These are phyloP conservation scores for Euphrasia arctica DNA, from an alignment of 305 asterid genomes.

Conservation along the genomic window DNA sequence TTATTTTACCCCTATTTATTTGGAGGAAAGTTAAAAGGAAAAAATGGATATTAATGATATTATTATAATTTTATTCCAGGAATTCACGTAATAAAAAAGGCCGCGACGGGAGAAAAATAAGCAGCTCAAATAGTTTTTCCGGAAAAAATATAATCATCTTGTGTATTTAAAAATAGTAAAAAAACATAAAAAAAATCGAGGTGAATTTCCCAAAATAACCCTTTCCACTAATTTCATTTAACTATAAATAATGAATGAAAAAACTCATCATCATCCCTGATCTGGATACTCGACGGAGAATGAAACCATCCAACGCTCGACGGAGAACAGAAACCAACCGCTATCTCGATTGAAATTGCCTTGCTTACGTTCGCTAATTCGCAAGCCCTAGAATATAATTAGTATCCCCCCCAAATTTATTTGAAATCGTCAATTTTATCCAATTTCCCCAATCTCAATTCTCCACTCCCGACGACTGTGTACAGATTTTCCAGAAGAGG, in stretches of 20 bases:
- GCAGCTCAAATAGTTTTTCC: not conserved
- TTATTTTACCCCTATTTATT: conserved; percentile 22
- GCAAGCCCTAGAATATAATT: not conserved
- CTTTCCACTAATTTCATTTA: no score
- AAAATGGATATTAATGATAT: not conserved
- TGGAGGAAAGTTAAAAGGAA: conserved; percentile 12
- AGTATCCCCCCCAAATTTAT: not conserved
- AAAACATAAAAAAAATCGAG: no score
- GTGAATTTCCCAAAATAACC: no score
- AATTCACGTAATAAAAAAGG: not conserved
- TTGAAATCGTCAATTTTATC: not conserved
- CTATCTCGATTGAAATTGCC: not conserved
- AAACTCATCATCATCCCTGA: no score
- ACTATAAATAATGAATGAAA: no score
- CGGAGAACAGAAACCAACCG: not conserved
- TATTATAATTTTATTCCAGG: not conserved
- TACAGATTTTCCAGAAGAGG: not conserved
- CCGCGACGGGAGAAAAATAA: not conserved
- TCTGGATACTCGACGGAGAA: no score
- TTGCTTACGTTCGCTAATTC: not conserved
- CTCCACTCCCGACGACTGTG: not conserved
- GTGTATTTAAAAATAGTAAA: no score
- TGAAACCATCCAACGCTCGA: not conserved
- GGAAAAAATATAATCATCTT: no score
- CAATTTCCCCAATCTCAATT: not conserved